Conservation (phyloP, 441 rosid species). For the Pelargonium myrrhifolium region DNA sequence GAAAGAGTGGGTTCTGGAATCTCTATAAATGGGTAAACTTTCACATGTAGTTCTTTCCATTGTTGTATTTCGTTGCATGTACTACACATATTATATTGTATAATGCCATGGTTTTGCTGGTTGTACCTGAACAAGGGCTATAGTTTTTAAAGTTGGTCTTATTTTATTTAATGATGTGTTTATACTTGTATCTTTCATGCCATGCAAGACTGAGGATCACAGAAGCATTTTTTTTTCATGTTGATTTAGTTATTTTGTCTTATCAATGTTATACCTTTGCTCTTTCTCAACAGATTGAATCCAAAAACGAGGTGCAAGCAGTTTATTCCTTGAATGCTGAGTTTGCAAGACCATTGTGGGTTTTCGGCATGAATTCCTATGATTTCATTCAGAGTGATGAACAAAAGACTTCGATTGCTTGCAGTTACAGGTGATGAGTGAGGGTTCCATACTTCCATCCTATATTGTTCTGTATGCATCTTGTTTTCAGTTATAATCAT, state of each 20-base stretch:
- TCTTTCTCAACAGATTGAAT: slow-evolving; percentile 46
- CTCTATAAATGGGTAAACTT: slow-evolving; percentile 75
- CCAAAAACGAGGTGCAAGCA: slow-evolving; percentile 45
- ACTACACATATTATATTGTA: background rate
- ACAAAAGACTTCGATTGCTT: slow-evolving; percentile 60
- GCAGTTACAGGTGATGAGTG: slow-evolving; percentile 61
- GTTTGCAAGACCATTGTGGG: slow-evolving; percentile 78
- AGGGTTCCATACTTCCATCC: slow-evolving; percentile 15
- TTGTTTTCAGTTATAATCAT: slow-evolving; percentile 4
- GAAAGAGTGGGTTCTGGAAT: slow-evolving; percentile 82
- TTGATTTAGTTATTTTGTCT: background rate
- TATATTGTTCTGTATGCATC: slow-evolving; percentile 8
- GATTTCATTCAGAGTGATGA: slow-evolving; percentile 48
- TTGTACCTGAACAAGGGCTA: background rate
- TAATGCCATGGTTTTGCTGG: background rate
- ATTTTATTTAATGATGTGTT: background rate
- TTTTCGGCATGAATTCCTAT: slow-evolving; percentile 72
- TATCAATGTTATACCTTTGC: slow-evolving; percentile 8
- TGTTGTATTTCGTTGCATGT: background rate
- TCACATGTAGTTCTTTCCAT: background rate
- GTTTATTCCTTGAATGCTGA: slow-evolving; percentile 64
- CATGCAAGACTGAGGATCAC: background rate
- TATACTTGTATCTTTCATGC: background rate
- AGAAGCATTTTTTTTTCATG: background rate
- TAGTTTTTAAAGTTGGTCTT: background rate